These are phyloP conservation scores for Wallacemonas sp. DNA, from an alignment of 208 protist genomes.

Conservation along the genomic window DNA sequence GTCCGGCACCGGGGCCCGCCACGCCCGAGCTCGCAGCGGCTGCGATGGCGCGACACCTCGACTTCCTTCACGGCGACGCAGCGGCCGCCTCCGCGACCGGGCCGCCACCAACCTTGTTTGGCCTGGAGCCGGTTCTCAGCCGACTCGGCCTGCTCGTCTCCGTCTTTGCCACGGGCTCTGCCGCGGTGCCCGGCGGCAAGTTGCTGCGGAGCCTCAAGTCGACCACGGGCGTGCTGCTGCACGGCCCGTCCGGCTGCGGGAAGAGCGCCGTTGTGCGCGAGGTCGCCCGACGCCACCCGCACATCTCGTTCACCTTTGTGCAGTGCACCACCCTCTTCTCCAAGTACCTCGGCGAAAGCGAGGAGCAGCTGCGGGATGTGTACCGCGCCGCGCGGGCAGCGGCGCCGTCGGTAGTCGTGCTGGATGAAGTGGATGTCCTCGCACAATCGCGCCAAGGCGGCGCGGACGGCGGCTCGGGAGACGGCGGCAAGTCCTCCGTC, in stretches of 20 bases:
- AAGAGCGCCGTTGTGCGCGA: constrained; percentile 68
- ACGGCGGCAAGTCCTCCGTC: constrained; percentile 26
- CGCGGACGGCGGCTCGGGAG: constrained; percentile 15
- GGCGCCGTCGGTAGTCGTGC: constrained; percentile 79
- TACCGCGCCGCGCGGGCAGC: constrained; percentile 62
- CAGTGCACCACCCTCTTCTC: constrained; percentile 81
- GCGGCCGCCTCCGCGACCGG: not conserved
- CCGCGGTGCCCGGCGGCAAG: constrained; percentile 10
- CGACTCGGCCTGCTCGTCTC: constrained; percentile 46
- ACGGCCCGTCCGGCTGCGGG: constrained; percentile 82
- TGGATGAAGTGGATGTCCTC: constrained; percentile 87
- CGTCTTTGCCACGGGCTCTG: constrained; percentile 32
- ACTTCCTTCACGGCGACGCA: not conserved
- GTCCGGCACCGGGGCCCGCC: not conserved
- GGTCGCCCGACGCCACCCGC: constrained; percentile 38
- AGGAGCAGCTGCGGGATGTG: constrained; percentile 77
- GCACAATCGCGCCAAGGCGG: constrained; percentile 61
- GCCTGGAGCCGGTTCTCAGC: constrained; percentile 36
- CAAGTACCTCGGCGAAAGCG: constrained; percentile 91
- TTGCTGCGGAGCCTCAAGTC: constrained; percentile 38
- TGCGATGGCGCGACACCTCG: not conserved
- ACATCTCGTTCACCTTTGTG: constrained; percentile 61
- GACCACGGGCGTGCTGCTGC: constrained; percentile 81
- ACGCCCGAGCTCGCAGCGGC: not conserved
- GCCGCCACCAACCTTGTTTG: constrained; percentile 35